phyloP scores from a whole-genome alignment of 305 asterid species.

The Solanum hybrid region DNA sequence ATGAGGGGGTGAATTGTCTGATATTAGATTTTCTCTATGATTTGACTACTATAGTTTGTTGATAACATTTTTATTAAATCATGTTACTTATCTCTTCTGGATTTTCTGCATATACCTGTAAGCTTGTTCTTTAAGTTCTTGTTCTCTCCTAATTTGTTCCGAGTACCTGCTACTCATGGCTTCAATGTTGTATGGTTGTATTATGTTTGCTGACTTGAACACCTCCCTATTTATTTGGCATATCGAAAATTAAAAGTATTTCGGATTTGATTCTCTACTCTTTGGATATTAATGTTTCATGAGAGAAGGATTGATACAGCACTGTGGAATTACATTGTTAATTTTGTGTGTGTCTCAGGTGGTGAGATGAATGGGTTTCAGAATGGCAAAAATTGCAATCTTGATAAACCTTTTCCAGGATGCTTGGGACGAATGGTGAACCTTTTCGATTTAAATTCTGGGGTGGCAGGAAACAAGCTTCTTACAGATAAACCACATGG shows the following conservation, averaged over 20 bases:
- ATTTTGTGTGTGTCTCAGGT: constrained; percentile 28
- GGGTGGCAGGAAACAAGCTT: constrained; percentile 49
- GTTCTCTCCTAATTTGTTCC: not conserved
- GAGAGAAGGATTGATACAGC: not conserved
- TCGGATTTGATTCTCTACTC: not conserved
- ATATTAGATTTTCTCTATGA: not conserved
- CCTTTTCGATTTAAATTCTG: constrained; percentile 63
- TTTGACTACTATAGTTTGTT: not conserved
- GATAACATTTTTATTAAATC: not conserved
- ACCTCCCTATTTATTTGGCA: not conserved
- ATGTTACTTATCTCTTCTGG: not conserved
- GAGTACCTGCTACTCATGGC: not conserved
- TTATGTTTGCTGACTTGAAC: not conserved
- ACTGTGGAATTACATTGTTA: not conserved
- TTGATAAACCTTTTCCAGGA: constrained; percentile 62
- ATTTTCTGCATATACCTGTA: not conserved
- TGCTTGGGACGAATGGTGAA: constrained; percentile 93
- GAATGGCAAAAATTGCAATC: constrained; percentile 26
- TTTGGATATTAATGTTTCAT: not conserved
- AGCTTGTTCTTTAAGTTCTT: not conserved
- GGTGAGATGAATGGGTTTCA: constrained; percentile 58
- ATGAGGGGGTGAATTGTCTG: not conserved
- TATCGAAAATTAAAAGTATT: not conserved
- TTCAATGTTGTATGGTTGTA: not conserved
- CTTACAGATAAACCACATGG: constrained; percentile 68